phyloP scores from a whole-genome alignment of 73 alveolate species.

The Symbiodinium natans region DNA sequence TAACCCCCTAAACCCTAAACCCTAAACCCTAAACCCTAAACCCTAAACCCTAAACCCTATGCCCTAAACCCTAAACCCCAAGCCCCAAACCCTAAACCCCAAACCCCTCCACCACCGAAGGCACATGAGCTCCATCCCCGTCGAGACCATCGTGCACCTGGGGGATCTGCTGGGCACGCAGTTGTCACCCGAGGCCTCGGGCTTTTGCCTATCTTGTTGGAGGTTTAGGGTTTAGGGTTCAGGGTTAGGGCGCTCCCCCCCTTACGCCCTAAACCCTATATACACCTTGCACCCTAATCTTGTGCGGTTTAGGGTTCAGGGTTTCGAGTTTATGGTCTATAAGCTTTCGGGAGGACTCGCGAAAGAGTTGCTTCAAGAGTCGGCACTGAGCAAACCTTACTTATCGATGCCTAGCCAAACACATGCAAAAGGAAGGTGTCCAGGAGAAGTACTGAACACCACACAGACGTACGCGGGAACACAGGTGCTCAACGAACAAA shows the following conservation, averaged over 20 bases:
- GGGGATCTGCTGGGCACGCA: neutral
- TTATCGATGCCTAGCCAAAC: too few species aligned
- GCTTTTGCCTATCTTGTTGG: neutral
- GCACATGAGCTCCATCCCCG: conserved; percentile 1
- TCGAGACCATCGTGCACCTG: conserved; percentile 18
- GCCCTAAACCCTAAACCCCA: neutral
- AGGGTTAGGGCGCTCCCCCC: neutral
- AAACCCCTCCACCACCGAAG: neutral
- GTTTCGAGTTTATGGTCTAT: too few species aligned
- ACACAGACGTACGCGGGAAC: too few species aligned
- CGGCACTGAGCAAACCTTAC: too few species aligned
- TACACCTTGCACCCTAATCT: too few species aligned
- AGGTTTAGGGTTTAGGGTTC: neutral
- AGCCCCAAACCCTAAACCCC: neutral
- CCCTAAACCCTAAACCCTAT: neutral
- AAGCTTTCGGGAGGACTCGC: too few species aligned
- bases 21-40: neutral
- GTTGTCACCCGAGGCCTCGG: neutral
- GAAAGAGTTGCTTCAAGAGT: too few species aligned
- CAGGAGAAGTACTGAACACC: too few species aligned
- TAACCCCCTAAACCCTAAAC: neutral
- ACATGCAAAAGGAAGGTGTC: too few species aligned
- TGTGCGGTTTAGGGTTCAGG: too few species aligned
- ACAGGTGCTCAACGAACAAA: too few species aligned
- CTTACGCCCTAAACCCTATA: too few species aligned